Base-by-base conservation (phyloP, 139 green algal genomes). In the Zygnema circumcarinatum region DNA sequence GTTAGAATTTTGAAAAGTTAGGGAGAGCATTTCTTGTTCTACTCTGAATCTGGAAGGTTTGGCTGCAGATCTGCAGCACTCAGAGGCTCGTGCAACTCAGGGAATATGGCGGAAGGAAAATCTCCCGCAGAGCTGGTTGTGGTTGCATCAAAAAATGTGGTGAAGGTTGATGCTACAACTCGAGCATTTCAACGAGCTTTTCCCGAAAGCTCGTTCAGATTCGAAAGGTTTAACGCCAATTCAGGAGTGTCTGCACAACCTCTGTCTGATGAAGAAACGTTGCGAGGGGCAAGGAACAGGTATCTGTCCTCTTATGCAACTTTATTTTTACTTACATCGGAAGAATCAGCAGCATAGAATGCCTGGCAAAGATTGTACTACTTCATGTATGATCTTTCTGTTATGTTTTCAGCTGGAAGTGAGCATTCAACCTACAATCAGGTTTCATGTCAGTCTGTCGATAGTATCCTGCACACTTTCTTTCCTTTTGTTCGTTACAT, bases 211-310 rank as follows among this genome's bases (percentile, higher is more conserved):
- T 67, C 39, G 2, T 84, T 84, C 39, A 38, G 29, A 1, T 84
- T 84, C n/a, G 36, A 84, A 16, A 36, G 25, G 32, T 33, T 79
- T 1, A 56, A 36, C 0, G 76, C 38, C 21, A 22, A 32, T 32
- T 84, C 76, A 2, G 76, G 76, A n/a, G 76, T 84, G 38, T 33
- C 36, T 33, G 76, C 42, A 16, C 76, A 84, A 62, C 76, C 76
- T n/a, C 39, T 84, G 29, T 54, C 47, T 21, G 76, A 84, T 62
- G 76, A 56, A 62, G 76, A 84, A 35, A 84, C 76, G 25, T 36
- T 84, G 25, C 1, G 38, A 62, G 76, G 76, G 21, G 76, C 76
- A 22, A 22, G 76, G 29, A 84, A 84, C 76, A 56, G 76, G 1
- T 62, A 75, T 56, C 2, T 84, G 1, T 29, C 3, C 69, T 62